A percentile compares a stretch with the other conserved stretches of the same genome.
Evolutionary conservation across 1,284 basidiomycete genomes (phyloP).

Genomic region (Meripilus lineatus): DNA sequence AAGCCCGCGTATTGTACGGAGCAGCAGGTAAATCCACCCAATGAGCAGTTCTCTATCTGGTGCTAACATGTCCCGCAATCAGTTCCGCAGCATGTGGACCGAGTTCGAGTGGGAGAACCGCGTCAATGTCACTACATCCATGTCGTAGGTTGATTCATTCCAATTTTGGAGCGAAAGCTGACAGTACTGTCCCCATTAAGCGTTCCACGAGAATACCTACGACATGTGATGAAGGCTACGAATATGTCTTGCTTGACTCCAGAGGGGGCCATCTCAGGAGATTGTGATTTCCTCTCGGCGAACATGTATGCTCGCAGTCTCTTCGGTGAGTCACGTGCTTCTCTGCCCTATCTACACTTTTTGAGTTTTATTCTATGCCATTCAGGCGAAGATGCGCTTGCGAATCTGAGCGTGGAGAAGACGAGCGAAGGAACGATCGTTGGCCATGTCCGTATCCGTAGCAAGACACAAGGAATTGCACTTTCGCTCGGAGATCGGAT

Average conservation of each 20-base stretch:
- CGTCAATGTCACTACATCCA: conserved; percentile 84
- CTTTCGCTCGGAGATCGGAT: conserved; percentile 91
- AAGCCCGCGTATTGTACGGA: conserved; percentile 96
- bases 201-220: conserved; percentile 79
- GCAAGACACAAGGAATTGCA: conserved; percentile 95
- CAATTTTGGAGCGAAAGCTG: conserved; percentile 3
- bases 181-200: conserved; percentile 27
- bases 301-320: conserved; percentile 91
- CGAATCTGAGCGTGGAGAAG: conserved; percentile 93
- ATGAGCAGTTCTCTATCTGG: not conserved
- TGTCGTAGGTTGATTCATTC: conserved; percentile 52
- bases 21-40: conserved; percentile 64
- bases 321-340: conserved; percentile 63
- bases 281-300: conserved; percentile 91
- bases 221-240: conserved; percentile 88
- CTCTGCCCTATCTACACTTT: conserved; percentile 1
- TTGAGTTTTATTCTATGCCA: not conserved
- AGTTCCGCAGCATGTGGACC: conserved; percentile 98
- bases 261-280: conserved; percentile 85
- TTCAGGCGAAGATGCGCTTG: conserved; percentile 92
- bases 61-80: conserved; percentile 12
- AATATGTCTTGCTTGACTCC: conserved; percentile 98
- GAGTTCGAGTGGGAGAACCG: conserved; percentile 99
- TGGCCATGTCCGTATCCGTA: conserved; percentile 90
- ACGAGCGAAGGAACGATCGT: conserved; percentile 78